phyloP scores from a whole-genome alignment of 345 rosid genomes.

The Citrus mangshanensis region DNA sequence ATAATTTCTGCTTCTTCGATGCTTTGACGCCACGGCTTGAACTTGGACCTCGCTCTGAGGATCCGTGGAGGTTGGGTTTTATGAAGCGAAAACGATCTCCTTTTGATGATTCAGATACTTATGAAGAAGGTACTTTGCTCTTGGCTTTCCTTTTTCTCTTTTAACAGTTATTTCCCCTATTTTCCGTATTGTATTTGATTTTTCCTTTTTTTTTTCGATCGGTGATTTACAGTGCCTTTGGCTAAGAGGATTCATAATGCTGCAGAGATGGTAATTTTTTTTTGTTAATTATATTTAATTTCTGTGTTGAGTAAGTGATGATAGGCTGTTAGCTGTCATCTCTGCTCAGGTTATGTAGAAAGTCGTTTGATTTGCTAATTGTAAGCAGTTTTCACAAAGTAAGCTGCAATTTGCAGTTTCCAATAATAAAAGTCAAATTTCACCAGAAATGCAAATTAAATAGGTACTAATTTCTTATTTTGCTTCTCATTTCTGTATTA shows the following conservation, averaged over 20 bases:
- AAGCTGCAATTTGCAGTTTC: neutral
- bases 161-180: neutral
- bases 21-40: slow-evolving; percentile 1
- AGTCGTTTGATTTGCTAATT: neutral
- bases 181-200: neutral
- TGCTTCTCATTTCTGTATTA: neutral
- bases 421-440: neutral
- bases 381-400: neutral
- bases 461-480: too few species aligned
- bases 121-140: slow-evolving; percentile 8
- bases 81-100: slow-evolving; percentile 36
- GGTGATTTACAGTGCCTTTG: slow-evolving; percentile 12
- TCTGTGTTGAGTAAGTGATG: neutral
- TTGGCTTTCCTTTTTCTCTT: too few species aligned
- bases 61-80: slow-evolving; percentile 6
- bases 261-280: slow-evolving; percentile 28
- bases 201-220: neutral
- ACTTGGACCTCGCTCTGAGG: neutral
- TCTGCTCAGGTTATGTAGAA: too few species aligned
- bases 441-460: neutral
- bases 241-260: slow-evolving; percentile 27
- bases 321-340: neutral
- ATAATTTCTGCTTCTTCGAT: neutral
- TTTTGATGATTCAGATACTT: slow-evolving; percentile 12
- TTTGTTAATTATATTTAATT: neutral